These are phyloP conservation scores for Glebionis coronaria DNA, from an alignment of 129 eudicot species.

Conservation along the genomic window DNA sequence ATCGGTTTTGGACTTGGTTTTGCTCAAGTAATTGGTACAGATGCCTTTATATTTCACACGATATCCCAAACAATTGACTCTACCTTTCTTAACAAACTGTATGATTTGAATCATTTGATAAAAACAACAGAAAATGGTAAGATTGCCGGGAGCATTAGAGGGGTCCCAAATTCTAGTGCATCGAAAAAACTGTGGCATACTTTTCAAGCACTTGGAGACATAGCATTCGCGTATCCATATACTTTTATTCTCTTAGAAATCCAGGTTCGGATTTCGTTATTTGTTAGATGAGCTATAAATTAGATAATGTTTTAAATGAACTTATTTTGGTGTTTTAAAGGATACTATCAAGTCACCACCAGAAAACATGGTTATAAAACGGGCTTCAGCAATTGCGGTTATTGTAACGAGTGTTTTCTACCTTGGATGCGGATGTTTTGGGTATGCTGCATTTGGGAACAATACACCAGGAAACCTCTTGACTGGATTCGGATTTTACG, in stretches of 20 bases:
- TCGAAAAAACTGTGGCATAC: conserved; percentile 62
- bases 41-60: background rate
- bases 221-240: conserved; percentile 78
- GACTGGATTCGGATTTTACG: conserved; percentile 83
- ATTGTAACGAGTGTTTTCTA: conserved; percentile 57
- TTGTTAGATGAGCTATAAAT: too few relatives aligned
- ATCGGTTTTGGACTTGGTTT: conserved; percentile 69
- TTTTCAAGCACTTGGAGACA: conserved; percentile 76
- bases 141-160: conserved; percentile 47
- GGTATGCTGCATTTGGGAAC: conserved; percentile 87
- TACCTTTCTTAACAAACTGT: too few relatives aligned
- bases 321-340: conserved; percentile 29
- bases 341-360: conserved; percentile 73
- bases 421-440: conserved; percentile 82
- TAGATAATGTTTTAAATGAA: background rate
- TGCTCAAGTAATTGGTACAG: conserved; percentile 41
- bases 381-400: conserved; percentile 54
- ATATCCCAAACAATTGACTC: too few relatives aligned
- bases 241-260: conserved; percentile 78
- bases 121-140: conserved; percentile 35
- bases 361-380: conserved; percentile 61
- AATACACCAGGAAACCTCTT: conserved; percentile 72
- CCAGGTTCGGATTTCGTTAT: too few relatives aligned
- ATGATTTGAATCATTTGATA: conserved; percentile 14
- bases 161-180: conserved; percentile 38